A percentile compares a stretch with the other conserved stretches of the same genome.
Evolutionary conservation across 164 flowering plant genomes (phyloP).

Genomic region (Chimonanthus praecox): DNA sequence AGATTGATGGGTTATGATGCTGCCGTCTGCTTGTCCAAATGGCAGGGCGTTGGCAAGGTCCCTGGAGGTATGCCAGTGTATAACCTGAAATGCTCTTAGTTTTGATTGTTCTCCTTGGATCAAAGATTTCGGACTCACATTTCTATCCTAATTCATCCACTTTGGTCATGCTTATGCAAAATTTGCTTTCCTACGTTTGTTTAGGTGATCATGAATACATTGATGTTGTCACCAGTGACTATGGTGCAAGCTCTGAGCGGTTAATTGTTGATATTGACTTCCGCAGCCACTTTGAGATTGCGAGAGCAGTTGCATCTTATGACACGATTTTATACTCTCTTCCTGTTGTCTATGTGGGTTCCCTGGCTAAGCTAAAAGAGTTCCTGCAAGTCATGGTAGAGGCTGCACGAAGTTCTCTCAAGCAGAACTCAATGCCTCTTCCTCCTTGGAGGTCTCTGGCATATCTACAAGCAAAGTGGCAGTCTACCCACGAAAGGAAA

Average conservation of each 20-base stretch:
- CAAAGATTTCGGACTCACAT: not conserved
- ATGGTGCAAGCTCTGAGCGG: constrained; percentile 48
- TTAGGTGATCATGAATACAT: constrained; percentile 90
- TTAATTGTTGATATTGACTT: constrained; percentile 81
- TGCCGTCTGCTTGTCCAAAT: constrained; percentile 67
- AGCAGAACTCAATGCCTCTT: constrained; percentile 92
- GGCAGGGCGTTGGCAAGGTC: constrained; percentile 73
- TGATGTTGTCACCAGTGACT: constrained; percentile 47
- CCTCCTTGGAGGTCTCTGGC: constrained; percentile 98
- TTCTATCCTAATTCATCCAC: not conserved
- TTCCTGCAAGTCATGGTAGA: constrained; percentile 79
- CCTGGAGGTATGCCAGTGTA: constrained; percentile 69
- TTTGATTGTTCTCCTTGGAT: not conserved
- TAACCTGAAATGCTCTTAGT: not conserved
- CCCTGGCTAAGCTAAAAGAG: constrained; percentile 52
- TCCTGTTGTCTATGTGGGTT: constrained; percentile 74
- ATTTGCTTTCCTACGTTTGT: constrained; percentile 1
- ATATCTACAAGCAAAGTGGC: constrained; percentile 86
- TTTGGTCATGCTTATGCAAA: not conserved
- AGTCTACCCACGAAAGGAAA: constrained; percentile 54
- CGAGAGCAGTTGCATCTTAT: constrained; percentile 85
- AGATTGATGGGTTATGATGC: constrained; percentile 81
- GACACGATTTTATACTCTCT: constrained; percentile 60
- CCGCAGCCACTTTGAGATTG: constrained; percentile 92
- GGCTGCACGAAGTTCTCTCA: constrained; percentile 74